A percentile compares a stretch with the other conserved stretches of the same genome.
phyloP scores from a whole-genome alignment of 495 filamentous ascomycete genomes.

The Penicillium waksmanii region DNA sequence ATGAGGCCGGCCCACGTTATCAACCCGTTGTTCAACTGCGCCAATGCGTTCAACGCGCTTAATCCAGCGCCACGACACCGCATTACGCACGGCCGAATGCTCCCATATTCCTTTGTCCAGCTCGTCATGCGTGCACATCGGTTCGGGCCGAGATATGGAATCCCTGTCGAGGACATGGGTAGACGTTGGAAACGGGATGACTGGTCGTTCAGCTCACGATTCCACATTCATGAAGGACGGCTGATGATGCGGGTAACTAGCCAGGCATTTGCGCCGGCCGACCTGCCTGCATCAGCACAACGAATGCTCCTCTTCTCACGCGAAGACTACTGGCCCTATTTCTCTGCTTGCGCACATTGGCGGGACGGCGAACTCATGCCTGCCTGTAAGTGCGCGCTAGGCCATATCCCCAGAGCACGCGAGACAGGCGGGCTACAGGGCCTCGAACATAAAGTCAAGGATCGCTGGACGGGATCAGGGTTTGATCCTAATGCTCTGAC shows the following conservation, averaged over 20 bases:
- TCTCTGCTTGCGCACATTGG: conserved; percentile 63
- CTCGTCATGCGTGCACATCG: conserved; percentile 48
- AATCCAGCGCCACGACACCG: conserved; percentile 50
- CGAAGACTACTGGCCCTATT: conserved; percentile 63
- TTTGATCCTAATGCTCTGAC: conserved; percentile 51
- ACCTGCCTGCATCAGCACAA: conserved; percentile 45
- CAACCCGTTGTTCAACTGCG: conserved; percentile 58
- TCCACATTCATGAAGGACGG: conserved; percentile 51
- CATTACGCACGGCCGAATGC: conserved; percentile 53
- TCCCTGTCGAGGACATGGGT: conserved; percentile 41
- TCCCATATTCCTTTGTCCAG: conserved; percentile 60
- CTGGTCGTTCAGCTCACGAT: conserved; percentile 56
- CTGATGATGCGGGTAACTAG: conserved; percentile 57
- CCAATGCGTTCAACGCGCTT: conserved; percentile 43
- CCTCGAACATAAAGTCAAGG: conserved; percentile 43
- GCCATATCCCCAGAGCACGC: conserved; percentile 54
- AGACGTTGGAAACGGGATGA: conserved; percentile 54
- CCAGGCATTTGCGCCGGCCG: conserved; percentile 46
- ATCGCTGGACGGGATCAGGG: conserved; percentile 34
- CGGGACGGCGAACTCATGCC: conserved; percentile 60
- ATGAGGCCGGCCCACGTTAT: conserved; percentile 49
- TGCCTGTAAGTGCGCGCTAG: conserved; percentile 60
- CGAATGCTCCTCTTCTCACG: conserved; percentile 59
- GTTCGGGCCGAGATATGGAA: conserved; percentile 49
- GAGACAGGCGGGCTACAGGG: conserved; percentile 42